A percentile compares a stretch with the other conserved stretches of the same genome.
These are phyloP conservation scores for Ascobolus immersus DNA, from an alignment of 495 filamentous ascomycete species.

Conservation along the genomic window DNA sequence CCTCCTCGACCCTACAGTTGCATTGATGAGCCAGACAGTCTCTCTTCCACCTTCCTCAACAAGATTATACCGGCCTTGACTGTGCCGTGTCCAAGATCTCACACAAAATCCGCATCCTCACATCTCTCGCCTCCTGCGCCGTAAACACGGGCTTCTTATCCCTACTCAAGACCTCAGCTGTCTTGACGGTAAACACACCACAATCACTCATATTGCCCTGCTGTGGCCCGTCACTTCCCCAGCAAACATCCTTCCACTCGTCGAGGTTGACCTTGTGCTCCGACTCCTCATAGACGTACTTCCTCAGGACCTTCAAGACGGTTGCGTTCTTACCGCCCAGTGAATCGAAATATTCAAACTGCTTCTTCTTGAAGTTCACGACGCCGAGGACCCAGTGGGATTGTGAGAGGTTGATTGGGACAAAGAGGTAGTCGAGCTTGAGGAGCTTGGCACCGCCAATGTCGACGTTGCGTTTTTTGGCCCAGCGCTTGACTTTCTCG, in stretches of 20 bases:
- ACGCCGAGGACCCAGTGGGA: conserved; percentile 13
- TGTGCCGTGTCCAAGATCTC: too few species aligned
- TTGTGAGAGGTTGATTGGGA: conserved; percentile 8
- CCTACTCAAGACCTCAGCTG: conserved; percentile 11
- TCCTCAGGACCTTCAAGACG: conserved; percentile 1
- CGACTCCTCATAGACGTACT: conserved; percentile 8
- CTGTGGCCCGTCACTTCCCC: conserved; percentile 4
- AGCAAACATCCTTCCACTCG: conserved; percentile 9
- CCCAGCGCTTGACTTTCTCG: conserved; percentile 8
- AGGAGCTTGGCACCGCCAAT: conserved; percentile 6
- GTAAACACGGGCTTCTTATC: conserved; percentile 5
- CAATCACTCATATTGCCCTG: conserved; percentile 11
- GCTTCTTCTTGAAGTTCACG: conserved; percentile 10
- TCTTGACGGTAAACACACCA: conserved; percentile 12
- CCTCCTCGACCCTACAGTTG: too few species aligned
- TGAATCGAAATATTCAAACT: conserved; percentile 15
- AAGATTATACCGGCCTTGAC: too few species aligned
- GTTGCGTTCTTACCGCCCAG: conserved; percentile 1
- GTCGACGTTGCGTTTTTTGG: conserved; percentile 4
- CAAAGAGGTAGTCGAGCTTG: conserved; percentile 10
- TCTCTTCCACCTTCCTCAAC: too few species aligned
- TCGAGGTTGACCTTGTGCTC: conserved; percentile 2
- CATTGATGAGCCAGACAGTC: too few species aligned
- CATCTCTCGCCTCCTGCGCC: too few species aligned
- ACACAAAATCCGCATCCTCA: too few species aligned